Evolutionary conservation across 2,329 filamentous ascomycete species (phyloP), one percentile per base, ranked within the genome.

Genomic region (Aspergillus luchuensis): DNA sequence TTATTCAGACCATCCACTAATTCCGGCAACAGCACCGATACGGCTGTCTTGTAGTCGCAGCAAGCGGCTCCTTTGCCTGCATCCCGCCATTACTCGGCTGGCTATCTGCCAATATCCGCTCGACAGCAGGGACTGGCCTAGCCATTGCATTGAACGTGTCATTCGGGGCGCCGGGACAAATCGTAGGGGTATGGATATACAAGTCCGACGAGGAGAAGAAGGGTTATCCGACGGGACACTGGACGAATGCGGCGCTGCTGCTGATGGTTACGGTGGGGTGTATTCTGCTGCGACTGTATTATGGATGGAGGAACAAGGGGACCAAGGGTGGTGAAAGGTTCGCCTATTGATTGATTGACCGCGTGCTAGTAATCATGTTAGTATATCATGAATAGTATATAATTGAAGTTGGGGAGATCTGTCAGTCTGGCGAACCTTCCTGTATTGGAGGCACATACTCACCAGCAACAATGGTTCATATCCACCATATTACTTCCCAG

Each of bases 171-270:
- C 81, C 88, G 0, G 89, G 89, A 0, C 89, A 91, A 72, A 91
- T 91, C 43, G 84, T 86, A 0, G 89, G 88, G 0, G 87, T 90
- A 1, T 91, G 88, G 88, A 91, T 90, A 63, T 91, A 91, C 75
- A 89, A 88, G 69, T 80, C 84, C 1, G 76, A 84, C 10, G 87
- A 91, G 72, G 83, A 81, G 17, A 72, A 76, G 21, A 75, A 66
- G 8, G 89, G 89, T 0, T 91, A 89, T 71, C 87, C 87, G 0
- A 91, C 88, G 0, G 89, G 89, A 0, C 88, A 91, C 69, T 90
- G 86, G 85, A 83, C 82, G 4, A 89, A 89, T 70, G 86, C 85
- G 2, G 86, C 77, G 10, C 73, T 89, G 65, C 68, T 89, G 43
- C 76, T 89, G 11, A 82, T 88, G 61, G 86, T 88, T 0, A 79